Evolutionary conservation across 495 filamentous ascomycete genomes (phyloP).

Genomic region (Parathielavia hyrcaniae): DNA sequence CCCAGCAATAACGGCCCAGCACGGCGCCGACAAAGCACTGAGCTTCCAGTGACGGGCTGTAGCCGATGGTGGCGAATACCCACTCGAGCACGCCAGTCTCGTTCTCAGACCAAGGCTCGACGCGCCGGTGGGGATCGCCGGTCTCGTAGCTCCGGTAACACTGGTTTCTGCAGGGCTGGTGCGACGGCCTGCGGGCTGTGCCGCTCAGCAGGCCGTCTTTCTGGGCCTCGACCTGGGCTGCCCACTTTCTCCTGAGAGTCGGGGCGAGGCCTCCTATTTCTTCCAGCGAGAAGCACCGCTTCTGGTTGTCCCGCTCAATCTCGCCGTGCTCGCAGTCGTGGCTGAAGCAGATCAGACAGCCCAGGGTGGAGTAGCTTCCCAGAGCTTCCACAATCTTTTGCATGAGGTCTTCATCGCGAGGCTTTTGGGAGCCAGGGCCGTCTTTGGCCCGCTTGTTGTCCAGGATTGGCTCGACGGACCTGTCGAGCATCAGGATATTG

Average conservation of each 20-base stretch:
- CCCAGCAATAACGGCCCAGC: slow-evolving; percentile 45
- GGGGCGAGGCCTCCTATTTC: slow-evolving; percentile 22
- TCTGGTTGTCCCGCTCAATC: slow-evolving; percentile 42
- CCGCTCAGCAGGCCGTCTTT: slow-evolving; percentile 9
- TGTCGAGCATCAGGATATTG: slow-evolving; percentile 42
- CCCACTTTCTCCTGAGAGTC: slow-evolving; percentile 25
- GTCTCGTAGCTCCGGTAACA: slow-evolving; percentile 36
- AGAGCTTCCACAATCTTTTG: slow-evolving; percentile 35
- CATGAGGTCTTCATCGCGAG: slow-evolving; percentile 22
- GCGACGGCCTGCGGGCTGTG: slow-evolving; percentile 5
- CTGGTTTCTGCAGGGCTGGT: slow-evolving; percentile 36
- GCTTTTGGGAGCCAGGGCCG: slow-evolving; percentile 29
- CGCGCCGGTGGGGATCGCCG: slow-evolving; percentile 22
- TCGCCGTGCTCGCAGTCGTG: slow-evolving; percentile 49
- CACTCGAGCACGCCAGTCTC: slow-evolving; percentile 37
- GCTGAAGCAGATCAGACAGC: slow-evolving; percentile 44
- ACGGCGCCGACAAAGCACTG: slow-evolving; percentile 40
- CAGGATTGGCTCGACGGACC: slow-evolving; percentile 38
- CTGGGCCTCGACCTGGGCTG: slow-evolving; percentile 24
- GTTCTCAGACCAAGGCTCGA: slow-evolving; percentile 35
- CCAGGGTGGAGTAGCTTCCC: slow-evolving; percentile 41
- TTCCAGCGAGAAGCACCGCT: slow-evolving; percentile 41
- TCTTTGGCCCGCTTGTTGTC: slow-evolving; percentile 45
- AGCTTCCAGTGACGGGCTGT: slow-evolving; percentile 31
- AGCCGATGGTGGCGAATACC: slow-evolving; percentile 35